A percentile compares a stretch with the other conserved stretches of the same genome.
phyloP scores from a whole-genome alignment of 345 rosid genomes.

The Salix purpurea region DNA sequence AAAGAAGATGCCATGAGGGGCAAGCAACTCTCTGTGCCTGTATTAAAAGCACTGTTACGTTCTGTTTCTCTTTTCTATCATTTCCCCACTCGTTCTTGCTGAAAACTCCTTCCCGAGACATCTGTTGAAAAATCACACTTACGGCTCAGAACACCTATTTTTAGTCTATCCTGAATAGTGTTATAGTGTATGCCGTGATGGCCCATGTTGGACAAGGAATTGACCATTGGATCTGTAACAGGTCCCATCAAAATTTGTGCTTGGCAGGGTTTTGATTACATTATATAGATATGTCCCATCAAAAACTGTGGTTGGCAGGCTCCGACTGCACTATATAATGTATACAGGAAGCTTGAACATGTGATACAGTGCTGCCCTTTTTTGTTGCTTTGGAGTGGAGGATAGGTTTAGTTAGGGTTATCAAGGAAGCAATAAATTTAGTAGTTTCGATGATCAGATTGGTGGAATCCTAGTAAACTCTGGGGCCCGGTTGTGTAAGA shows the following conservation, averaged over 20 bases:
- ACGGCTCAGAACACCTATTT: neutral
- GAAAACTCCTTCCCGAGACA: no score
- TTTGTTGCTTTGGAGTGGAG: neutral
- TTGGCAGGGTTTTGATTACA: no score
- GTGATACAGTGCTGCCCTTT: no score
- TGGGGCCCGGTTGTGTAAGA: slow-evolving; percentile 12
- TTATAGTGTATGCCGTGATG: neutral
- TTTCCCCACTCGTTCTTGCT: no score
- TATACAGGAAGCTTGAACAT: no score
- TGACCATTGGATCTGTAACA: slow-evolving; percentile 12
- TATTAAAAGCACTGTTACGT: neutral
- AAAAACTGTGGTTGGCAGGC: neutral
- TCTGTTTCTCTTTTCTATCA: neutral
- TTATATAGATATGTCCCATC: neutral
- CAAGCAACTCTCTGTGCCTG: slow-evolving; percentile 13
- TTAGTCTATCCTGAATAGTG: neutral
- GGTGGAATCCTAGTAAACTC: neutral
- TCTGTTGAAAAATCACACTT: neutral
- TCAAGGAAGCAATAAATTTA: neutral
- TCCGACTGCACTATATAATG: no score
- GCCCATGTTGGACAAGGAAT: neutral
- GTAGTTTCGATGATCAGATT: neutral
- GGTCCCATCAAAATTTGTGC: slow-evolving; percentile 5
- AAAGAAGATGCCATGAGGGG: slow-evolving; percentile 40
- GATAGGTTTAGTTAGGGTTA: neutral